These are phyloP conservation scores for Capsella rubella DNA, from an alignment of 441 rosid species.

Conservation along the genomic window DNA sequence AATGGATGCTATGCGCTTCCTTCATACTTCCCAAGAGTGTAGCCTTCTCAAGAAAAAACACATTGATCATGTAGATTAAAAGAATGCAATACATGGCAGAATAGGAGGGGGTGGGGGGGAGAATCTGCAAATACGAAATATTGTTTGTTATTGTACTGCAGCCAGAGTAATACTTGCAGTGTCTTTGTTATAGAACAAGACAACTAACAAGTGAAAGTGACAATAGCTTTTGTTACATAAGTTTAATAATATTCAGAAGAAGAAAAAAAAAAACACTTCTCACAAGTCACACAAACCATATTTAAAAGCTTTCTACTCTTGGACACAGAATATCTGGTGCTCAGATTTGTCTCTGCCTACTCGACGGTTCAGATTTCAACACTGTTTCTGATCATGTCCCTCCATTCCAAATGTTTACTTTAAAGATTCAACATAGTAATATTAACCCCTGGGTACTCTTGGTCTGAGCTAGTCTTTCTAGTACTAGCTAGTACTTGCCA, in stretches of 20 bases:
- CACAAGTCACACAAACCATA: constrained; percentile 50
- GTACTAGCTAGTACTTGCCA: background rate
- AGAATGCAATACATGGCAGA: constrained; percentile 9
- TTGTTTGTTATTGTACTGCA: background rate
- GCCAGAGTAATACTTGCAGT: constrained; percentile 34
- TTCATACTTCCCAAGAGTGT: constrained; percentile 78
- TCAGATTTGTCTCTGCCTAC: constrained; percentile 51
- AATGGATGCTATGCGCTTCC: constrained; percentile 91
- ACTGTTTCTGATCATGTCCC: constrained; percentile 45
- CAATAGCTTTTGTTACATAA: constrained; percentile 23
- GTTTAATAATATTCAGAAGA: background rate
- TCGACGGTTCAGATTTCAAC: constrained; percentile 53
- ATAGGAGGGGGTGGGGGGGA: constrained; percentile 18
- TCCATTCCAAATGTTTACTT: constrained; percentile 29
- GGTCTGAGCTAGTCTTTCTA: too few relatives aligned
- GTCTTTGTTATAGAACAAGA: constrained; percentile 38
- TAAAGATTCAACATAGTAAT: background rate
- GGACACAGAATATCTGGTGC: constrained; percentile 50
- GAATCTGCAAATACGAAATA: constrained; percentile 35
- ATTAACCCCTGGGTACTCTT: constrained; percentile 28
- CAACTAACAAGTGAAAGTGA: constrained; percentile 41
- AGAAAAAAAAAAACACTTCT: constrained; percentile 20
- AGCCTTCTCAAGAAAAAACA: constrained; percentile 57
- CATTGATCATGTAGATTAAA: constrained; percentile 36
- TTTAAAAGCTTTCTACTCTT: constrained; percentile 43